Base-by-base conservation (phyloP, 1,284 basidiomycete genomes). In the Amylostereum areolatum region DNA sequence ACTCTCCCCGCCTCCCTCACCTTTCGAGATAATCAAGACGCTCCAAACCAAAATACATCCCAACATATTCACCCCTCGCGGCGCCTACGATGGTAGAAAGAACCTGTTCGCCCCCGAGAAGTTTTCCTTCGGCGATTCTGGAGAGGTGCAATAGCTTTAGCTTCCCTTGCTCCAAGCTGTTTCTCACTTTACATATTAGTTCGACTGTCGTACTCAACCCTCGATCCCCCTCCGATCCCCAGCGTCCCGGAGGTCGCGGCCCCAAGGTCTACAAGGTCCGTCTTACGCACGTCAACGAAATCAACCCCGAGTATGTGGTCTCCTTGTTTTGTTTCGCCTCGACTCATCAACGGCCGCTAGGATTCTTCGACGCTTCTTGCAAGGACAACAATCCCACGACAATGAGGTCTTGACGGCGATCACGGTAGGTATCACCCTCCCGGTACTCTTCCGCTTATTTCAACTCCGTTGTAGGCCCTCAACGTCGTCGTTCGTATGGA, bases 401-500 rank as follows among this genome's bases (percentile, higher is more conserved):
- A 85, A 84, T 52, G 67, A 62, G 10, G 83, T 89, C 1, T 61
- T 83, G 33, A 89, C 86, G 2, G 85, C 85, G 0, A 81, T 88
- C 56, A 89, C 83, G 4, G 86, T 82, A 52, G 48, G 73, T 61
- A 24, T 48, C 29, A 27, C 35, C 29, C 18, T 43, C n/a, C 28
- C n/a, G 41, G 28, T 43, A 31, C 47, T 52, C 12, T 32, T 35
- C n/a, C 29, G 18, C 29, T 46, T n/a, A 46, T 3, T 32, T 24
- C 8, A 27, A 35, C 42, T 43, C 33, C 34, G 43, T 40, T 45
- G 9, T 50, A 87, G 82, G 82, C 85, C 0, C 64, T 89, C 46
- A 90, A 90, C 57, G 83, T 89, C 31, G 81, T 85, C 11, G 75
- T 89, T 33, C 75, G 86, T 11, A 86, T 85, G 83, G 79, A 83